Percentiles rank a stretch among this genome's conserved stretches.
These are phyloP conservation scores for Microascus cirrosus DNA, from an alignment of 2,329 filamentous ascomycete species.

Conservation along the genomic window DNA sequence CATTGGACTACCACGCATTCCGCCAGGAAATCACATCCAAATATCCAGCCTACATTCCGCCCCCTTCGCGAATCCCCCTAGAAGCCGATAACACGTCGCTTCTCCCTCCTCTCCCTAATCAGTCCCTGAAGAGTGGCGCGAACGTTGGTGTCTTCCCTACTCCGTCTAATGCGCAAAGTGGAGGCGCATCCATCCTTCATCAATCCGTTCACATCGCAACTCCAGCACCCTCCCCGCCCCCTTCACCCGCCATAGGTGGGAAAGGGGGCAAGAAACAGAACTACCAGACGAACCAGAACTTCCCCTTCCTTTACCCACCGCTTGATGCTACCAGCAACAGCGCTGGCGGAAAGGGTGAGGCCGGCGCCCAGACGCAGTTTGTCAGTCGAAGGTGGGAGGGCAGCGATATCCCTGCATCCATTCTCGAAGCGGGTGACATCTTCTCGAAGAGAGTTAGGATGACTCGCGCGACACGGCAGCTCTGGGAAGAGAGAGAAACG, in stretches of 20 bases:
- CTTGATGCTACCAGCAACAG: slow-evolving; percentile 81
- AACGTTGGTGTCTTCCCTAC: slow-evolving; percentile 51
- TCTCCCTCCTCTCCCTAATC: slow-evolving; percentile 71
- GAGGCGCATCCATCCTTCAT: slow-evolving; percentile 72
- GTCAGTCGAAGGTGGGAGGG: slow-evolving; percentile 85
- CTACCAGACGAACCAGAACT: slow-evolving; percentile 98
- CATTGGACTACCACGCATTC: slow-evolving; percentile 91
- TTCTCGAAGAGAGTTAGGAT: slow-evolving; percentile 87
- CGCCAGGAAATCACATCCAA: slow-evolving; percentile 96
- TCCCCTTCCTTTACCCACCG: slow-evolving; percentile 94
- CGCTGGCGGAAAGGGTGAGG: slow-evolving; percentile 77
- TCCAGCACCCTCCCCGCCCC: slow-evolving; percentile 87
- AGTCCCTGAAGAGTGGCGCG: slow-evolving; percentile 50
- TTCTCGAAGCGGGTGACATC: slow-evolving; percentile 85
- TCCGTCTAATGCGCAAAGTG: slow-evolving; percentile 40
- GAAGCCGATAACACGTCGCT: slow-evolving; percentile 88
- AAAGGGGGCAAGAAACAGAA: slow-evolving; percentile 98
- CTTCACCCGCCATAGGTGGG: slow-evolving; percentile 74
- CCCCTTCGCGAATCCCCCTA: slow-evolving; percentile 68
- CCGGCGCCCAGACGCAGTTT: slow-evolving; percentile 66
- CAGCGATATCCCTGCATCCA: slow-evolving; percentile 87
- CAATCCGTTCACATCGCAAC: slow-evolving; percentile 99
- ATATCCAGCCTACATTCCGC: slow-evolving; percentile 92
- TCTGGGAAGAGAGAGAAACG: slow-evolving; percentile 87
- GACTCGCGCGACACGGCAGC: slow-evolving; percentile 79